A percentile compares a stretch with the other conserved stretches of the same genome.
phyloP scores from a whole-genome alignment of 352 stramenopile genomes.

The Phytophthora palmivora region DNA sequence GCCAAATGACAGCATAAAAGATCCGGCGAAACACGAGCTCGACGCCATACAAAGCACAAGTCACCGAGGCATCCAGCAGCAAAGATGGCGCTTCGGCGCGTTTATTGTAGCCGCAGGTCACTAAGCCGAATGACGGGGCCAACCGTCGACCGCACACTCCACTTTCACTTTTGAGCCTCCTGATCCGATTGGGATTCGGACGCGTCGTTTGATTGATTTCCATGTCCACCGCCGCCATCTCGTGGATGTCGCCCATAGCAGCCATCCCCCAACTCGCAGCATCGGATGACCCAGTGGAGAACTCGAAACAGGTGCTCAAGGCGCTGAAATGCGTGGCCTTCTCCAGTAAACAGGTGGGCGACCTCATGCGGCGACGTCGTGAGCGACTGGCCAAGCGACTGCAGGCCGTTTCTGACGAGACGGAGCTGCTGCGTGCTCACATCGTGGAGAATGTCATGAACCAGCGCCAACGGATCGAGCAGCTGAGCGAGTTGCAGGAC shows the following conservation, averaged over 20 bases:
- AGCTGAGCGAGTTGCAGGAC: conserved; percentile 59
- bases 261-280: conserved; percentile 32
- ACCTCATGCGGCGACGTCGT: conserved; percentile 62
- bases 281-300: conserved; percentile 45
- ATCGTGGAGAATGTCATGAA: conserved; percentile 60
- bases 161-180: conserved; percentile 22
- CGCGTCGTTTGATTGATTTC: conserved; percentile 6
- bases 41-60: neutral
- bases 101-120: conserved; percentile 3
- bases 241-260: conserved; percentile 40
- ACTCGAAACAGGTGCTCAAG: conserved; percentile 69
- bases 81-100: conserved; percentile 17
- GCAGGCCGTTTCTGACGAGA: conserved; percentile 52
- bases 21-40: too few relatives aligned
- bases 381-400: conserved; percentile 56
- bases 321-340: conserved; percentile 70
- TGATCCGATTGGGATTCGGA: conserved; percentile 22
- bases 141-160: neutral
- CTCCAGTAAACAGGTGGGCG: conserved; percentile 65
- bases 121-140: conserved; percentile 2
- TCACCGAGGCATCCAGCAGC: conserved; percentile 3
- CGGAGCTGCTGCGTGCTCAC: conserved; percentile 56
- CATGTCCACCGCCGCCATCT: conserved; percentile 45
- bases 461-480: conserved; percentile 49
- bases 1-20: conserved; percentile 13